Evolutionary conservation across 768 basidiomycete species (phyloP), one percentile per base, ranked within the genome.

Genomic region (Podaxis pistillaris): DNA sequence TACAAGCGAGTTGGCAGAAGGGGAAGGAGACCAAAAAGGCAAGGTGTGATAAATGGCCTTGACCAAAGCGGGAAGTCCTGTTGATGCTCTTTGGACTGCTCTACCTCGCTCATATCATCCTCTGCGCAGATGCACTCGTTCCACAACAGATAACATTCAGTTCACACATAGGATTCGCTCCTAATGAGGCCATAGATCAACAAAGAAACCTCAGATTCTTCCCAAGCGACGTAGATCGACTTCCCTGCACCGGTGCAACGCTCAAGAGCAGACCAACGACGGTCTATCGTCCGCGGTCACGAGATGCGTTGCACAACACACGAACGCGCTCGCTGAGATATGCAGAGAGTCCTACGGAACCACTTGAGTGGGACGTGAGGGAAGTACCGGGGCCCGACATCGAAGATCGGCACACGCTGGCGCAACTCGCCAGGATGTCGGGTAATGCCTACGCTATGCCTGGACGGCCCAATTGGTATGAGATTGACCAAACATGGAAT

Each of bases 361-460:
- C 68, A 1, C 68, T 89, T 1, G 76, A 84, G 46, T 97, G 95
- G 95, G 85, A 90, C 37, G 78, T 81, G 53, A 72, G 84, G 2
- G 78, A 86, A 47, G 78, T 93, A 11, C 77, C 83, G 3, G 93
- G 81, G 3, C 96, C 96, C 0, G 90, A 97, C 70, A 73, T 94
- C 15, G 81, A 83, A 62, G 91, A 96, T 71, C 76, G 81, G 57
- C 88, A 90, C 68, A 97, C 95, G 0, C 76, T 98, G 5, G 79
- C 82, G 1, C 88, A 94, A 70, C 81, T 98, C 30, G 95, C 91
- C 73, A 78, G 91, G 62, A 96, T 98, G 89, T 81, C 88, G 9
- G 91, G 87, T 38, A 93, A 98, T 71, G 96, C 96, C 1, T 98
- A 98, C 75, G 85, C 88, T 11, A 72, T 86, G 33, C 89, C 91